These are phyloP conservation scores for Diplocarpon rosae DNA, from an alignment of 2,329 filamentous ascomycete species.

Conservation along the genomic window DNA sequence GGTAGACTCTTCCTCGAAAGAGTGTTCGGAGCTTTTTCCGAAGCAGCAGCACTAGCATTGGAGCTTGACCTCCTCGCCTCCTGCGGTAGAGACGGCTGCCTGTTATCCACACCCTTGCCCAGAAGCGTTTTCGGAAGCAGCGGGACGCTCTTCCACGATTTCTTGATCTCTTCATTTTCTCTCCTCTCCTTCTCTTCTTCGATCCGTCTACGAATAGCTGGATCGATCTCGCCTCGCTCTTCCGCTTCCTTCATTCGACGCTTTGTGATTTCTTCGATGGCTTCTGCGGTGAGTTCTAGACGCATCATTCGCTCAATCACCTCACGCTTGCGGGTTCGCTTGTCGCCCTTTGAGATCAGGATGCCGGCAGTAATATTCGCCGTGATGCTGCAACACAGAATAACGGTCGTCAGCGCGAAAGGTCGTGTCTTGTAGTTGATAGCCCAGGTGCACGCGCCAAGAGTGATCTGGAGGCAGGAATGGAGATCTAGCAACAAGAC, in stretches of 20 bases:
- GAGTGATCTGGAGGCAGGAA: constrained; percentile 66
- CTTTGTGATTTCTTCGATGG: constrained; percentile 61
- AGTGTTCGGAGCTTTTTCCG: constrained; percentile 4
- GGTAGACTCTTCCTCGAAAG: constrained; percentile 6
- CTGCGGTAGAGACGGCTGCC: constrained; percentile 19
- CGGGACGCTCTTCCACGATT: constrained; percentile 19
- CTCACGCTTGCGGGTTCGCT: constrained; percentile 71
- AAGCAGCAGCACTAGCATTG: constrained; percentile 2
- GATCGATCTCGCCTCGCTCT: constrained; percentile 17
- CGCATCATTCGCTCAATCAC: constrained; percentile 66
- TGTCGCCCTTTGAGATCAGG: constrained; percentile 65
- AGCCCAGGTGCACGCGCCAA: constrained; percentile 68
- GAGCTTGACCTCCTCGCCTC: constrained; percentile 9
- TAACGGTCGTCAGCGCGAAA: constrained; percentile 64
- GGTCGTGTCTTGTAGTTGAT: constrained; percentile 60
- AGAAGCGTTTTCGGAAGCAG: constrained; percentile 17
- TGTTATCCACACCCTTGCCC: constrained; percentile 21
- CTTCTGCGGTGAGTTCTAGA: constrained; percentile 60
- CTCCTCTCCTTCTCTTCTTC: constrained; percentile 37
- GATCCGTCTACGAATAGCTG: constrained; percentile 32
- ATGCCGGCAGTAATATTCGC: constrained; percentile 69
- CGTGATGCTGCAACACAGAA: constrained; percentile 66
- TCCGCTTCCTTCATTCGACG: constrained; percentile 83
- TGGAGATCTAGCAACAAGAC: constrained; percentile 69
- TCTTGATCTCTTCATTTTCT: constrained; percentile 22